Percentiles rank a stretch among this genome's conserved stretches.
Conservation (phyloP, 2,329 filamentous ascomycete genomes). For the Dothistroma septosporum region DNA sequence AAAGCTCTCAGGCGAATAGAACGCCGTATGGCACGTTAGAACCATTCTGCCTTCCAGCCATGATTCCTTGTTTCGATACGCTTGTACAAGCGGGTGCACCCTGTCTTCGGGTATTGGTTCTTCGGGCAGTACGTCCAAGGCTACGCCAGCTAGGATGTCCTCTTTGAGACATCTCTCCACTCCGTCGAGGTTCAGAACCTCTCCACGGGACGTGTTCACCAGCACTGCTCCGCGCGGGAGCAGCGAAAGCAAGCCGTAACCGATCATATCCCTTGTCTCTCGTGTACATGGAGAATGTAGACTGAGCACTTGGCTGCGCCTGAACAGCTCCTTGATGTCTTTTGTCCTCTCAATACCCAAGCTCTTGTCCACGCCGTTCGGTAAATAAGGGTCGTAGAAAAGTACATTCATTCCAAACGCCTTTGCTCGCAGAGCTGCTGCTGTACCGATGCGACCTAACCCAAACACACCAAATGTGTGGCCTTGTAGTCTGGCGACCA, state of each 20-base stretch:
- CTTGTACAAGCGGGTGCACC: conserved; percentile 30
- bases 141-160: conserved; percentile 30
- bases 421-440: conserved; percentile 31
- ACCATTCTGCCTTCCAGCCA: conserved; percentile 43
- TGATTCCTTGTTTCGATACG: conserved; percentile 35
- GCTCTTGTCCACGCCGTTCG: conserved; percentile 33
- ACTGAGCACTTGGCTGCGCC: conserved; percentile 57
- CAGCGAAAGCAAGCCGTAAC: conserved; percentile 29
- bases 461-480: conserved; percentile 31
- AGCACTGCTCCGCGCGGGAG: conserved; percentile 29
- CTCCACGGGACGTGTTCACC: conserved; percentile 33
- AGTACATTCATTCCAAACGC: conserved; percentile 32
- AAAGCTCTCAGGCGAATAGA: conserved; percentile 30
- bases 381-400: conserved; percentile 34
- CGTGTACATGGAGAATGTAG: conserved; percentile 70
- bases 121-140: conserved; percentile 33
- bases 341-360: conserved; percentile 31
- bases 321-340: conserved; percentile 34
- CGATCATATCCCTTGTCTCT: conserved; percentile 47
- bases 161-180: conserved; percentile 30
- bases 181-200: conserved; percentile 32
- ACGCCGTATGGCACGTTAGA: conserved; percentile 32
- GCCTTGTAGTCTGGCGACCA: conserved; percentile 27
- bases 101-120: conserved; percentile 31
- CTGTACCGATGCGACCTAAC: conserved; percentile 31